These are phyloP conservation scores for Boletus rubropictus DNA, from an alignment of 768 basidiomycete genomes.

Conservation along the genomic window DNA sequence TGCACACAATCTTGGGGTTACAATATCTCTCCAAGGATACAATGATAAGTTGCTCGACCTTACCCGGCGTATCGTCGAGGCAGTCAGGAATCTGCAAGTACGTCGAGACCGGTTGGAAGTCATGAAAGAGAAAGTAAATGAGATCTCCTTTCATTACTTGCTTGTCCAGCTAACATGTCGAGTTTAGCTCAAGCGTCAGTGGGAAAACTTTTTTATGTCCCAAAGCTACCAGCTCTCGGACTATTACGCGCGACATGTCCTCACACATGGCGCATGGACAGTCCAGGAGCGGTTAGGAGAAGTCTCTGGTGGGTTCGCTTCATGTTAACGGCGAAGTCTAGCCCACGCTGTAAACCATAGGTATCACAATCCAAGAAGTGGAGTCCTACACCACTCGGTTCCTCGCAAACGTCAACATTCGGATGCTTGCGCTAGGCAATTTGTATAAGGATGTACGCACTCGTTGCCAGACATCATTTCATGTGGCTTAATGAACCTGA, in stretches of 20 bases:
- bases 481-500: neutral
- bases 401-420: slow-evolving; percentile 59
- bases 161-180: neutral
- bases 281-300: slow-evolving; percentile 71
- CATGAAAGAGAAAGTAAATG: slow-evolving; percentile 73
- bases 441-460: slow-evolving; percentile 68
- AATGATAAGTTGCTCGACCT: slow-evolving; percentile 86
- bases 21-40: slow-evolving; percentile 72
- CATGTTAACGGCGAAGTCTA: neutral
- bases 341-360: slow-evolving; percentile 34
- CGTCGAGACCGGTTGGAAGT: slow-evolving; percentile 69
- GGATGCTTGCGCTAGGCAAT: slow-evolving; percentile 79
- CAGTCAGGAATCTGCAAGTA: slow-evolving; percentile 57
- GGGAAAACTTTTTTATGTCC: slow-evolving; percentile 82
- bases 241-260: slow-evolving; percentile 65
- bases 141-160: slow-evolving; percentile 9
- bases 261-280: slow-evolving; percentile 71
- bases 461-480: neutral
- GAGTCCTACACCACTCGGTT: slow-evolving; percentile 53
- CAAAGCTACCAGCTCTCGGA: slow-evolving; percentile 79
- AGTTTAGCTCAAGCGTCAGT: slow-evolving; percentile 62
- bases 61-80: slow-evolving; percentile 63
- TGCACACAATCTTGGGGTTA: slow-evolving; percentile 59
- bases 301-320: slow-evolving; percentile 54
- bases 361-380: slow-evolving; percentile 66